Base-by-base conservation (phyloP, 345 rosid genomes). In the Noccaea bulbosa region DNA sequence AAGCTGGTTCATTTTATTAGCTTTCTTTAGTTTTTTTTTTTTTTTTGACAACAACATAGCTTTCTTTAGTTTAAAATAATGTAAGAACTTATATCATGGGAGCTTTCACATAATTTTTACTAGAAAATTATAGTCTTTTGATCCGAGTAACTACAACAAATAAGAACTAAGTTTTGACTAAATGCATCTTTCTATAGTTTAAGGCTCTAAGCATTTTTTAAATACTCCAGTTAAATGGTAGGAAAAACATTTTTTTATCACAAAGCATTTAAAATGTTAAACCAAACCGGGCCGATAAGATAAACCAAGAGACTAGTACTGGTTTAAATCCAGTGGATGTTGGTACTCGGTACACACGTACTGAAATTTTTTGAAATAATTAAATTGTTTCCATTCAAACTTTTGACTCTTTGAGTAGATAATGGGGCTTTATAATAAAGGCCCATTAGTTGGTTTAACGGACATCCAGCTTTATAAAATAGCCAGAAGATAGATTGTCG, bases 361-460 rank as follows among this genome's bases (percentile, higher is more conserved):
- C 22, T 20, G 30, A 27, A 27, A 20, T 20, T 20, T 27, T 27
- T 27, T 1, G 2, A 27, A 27, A 27, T 27, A 27, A 27, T 2
- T 27, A 49, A 4, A 49, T 22, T 22, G 14, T 49, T 49, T 24
- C 15, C 37, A 11, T 17, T 43, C 48, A 12, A 30, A 52, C 37
- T 12, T 30, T 30, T 20, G 22, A 20, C 22, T 20, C 1, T 10
- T 8, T 30, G 59, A 16, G 35, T 32, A 17, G 39, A 58, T 11
- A 39, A 39, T 24, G 63, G 70, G 65, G 76, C 70, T 37, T 71
- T 72, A 11, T 2, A 27, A 34, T 8, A 35, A 45, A 72, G 15
- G 65, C 48, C 63, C 49, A 54, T 35, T 35, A 24, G 4, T 3
- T 22, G 14, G 32, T 0, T 35, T 17, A 45, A 1, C 30, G 30